Percentiles rank a stretch among this genome's conserved stretches.
These are phyloP conservation scores for Solanum neorickii DNA, from an alignment of 257 asterid species.

Conservation along the genomic window DNA sequence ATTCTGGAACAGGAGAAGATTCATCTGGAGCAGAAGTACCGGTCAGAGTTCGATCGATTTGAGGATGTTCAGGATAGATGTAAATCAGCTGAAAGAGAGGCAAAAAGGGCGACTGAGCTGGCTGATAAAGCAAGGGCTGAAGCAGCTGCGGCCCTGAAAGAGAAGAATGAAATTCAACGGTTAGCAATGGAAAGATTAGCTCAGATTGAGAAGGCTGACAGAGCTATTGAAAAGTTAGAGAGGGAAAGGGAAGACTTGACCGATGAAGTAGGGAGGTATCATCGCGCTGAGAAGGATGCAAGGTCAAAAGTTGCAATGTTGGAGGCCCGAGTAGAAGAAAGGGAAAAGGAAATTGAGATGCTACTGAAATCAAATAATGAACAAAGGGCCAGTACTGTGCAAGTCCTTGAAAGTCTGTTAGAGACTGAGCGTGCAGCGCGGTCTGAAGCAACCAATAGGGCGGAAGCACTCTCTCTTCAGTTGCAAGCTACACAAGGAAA, in stretches of 20 bases:
- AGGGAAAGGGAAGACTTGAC: constrained; percentile 52
- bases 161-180: constrained; percentile 57
- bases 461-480: constrained; percentile 77
- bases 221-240: constrained; percentile 58
- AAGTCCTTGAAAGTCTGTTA: constrained; percentile 62
- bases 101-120: constrained; percentile 72
- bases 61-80: constrained; percentile 78
- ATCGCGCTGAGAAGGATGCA: constrained; percentile 72
- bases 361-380: constrained; percentile 57
- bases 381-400: constrained; percentile 60
- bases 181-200: constrained; percentile 80
- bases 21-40: constrained; percentile 74
- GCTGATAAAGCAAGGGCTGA: constrained; percentile 92
- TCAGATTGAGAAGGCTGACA: constrained; percentile 64
- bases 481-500: constrained; percentile 74
- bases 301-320: constrained; percentile 40
- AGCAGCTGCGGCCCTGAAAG: constrained; percentile 80
- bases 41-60: constrained; percentile 49
- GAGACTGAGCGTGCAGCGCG: constrained; percentile 77
- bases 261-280: constrained; percentile 41
- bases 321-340: constrained; percentile 64
- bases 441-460: constrained; percentile 77
- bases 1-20: constrained; percentile 72
- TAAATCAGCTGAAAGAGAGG: constrained; percentile 73
- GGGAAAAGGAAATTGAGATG: constrained; percentile 69